Conservation (phyloP, 176 grass and related monocot genomes). For the Eragrostis curvula region DNA sequence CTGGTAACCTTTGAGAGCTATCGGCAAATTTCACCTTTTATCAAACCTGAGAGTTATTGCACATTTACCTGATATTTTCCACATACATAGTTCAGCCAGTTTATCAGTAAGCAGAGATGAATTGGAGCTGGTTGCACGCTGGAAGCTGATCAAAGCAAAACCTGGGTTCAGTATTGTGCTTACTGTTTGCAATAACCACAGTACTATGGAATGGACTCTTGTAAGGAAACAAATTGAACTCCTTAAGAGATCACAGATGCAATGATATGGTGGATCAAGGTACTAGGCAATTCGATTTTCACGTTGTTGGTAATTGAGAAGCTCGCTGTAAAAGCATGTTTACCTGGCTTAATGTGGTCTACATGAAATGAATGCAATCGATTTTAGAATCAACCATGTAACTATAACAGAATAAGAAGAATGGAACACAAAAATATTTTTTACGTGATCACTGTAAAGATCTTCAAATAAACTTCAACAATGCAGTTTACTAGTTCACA, state of each 20-base stretch:
- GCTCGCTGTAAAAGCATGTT: background rate
- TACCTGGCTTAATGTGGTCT: background rate
- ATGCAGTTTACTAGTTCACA: background rate
- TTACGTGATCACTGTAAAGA: too few species aligned
- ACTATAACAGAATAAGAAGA: too few species aligned
- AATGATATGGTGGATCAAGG: too few species aligned
- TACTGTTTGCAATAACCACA: background rate
- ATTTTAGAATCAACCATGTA: too few species aligned
- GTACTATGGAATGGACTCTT: background rate
- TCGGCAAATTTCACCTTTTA: background rate
- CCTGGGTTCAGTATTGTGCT: background rate
- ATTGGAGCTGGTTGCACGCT: background rate
- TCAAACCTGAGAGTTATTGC: background rate
- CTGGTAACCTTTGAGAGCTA: background rate
- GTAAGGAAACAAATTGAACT: constrained; percentile 1
- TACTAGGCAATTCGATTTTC: background rate
- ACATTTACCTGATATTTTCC: background rate
- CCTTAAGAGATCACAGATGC: background rate
- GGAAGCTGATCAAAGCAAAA: background rate
- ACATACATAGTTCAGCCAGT: background rate
- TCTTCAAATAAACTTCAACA: constrained; percentile 10
- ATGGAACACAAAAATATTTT: too few species aligned
- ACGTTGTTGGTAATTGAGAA: background rate
- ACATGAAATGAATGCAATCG: too few species aligned
- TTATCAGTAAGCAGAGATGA: background rate